Evolutionary conservation across 768 basidiomycete genomes (phyloP).

Genomic region (Boletus patriciae): DNA sequence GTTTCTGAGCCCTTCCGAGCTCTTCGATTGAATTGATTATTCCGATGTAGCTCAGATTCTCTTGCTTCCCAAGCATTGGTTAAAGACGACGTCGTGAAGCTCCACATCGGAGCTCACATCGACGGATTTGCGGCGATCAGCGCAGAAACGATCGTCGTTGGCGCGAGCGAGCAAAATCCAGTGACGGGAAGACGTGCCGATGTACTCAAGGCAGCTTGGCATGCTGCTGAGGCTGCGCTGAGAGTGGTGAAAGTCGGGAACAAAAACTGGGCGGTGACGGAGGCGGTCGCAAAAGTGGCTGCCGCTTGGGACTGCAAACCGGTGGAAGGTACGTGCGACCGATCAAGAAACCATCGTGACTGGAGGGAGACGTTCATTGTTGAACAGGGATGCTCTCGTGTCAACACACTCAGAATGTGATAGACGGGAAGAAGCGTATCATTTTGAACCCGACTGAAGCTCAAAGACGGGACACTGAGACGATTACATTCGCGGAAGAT

Average conservation of each 20-base stretch:
- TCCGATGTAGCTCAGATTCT: slow-evolving; percentile 62
- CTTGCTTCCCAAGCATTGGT: slow-evolving; percentile 65
- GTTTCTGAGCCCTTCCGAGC: slow-evolving; percentile 33
- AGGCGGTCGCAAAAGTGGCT: slow-evolving; percentile 72
- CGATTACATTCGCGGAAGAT: slow-evolving; percentile 82
- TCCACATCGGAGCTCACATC: slow-evolving; percentile 96
- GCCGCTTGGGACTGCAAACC: slow-evolving; percentile 83
- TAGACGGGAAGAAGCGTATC: slow-evolving; percentile 95
- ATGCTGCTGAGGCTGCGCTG: slow-evolving; percentile 90
- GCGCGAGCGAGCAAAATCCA: slow-evolving; percentile 68
- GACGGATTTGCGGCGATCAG: slow-evolving; percentile 94
- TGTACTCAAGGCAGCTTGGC: slow-evolving; percentile 90
- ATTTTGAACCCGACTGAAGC: slow-evolving; percentile 85
- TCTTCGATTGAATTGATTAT: slow-evolving; percentile 30
- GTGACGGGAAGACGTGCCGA: slow-evolving; percentile 88
- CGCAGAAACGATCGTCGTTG: slow-evolving; percentile 91
- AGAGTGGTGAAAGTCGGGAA: slow-evolving; percentile 87
- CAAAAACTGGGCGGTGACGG: slow-evolving; percentile 95
- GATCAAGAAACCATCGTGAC: background rate
- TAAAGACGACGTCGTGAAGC: slow-evolving; percentile 91
- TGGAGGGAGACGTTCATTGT: background rate
- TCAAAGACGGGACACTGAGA: slow-evolving; percentile 85
- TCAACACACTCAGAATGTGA: slow-evolving; percentile 90
- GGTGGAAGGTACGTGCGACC: slow-evolving; percentile 74
- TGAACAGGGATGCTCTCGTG: slow-evolving; percentile 86